Evolutionary conservation across 2,329 filamentous ascomycete species (phyloP), one percentile per base, ranked within the genome.

Genomic region (Mycocentrospora acerina): DNA sequence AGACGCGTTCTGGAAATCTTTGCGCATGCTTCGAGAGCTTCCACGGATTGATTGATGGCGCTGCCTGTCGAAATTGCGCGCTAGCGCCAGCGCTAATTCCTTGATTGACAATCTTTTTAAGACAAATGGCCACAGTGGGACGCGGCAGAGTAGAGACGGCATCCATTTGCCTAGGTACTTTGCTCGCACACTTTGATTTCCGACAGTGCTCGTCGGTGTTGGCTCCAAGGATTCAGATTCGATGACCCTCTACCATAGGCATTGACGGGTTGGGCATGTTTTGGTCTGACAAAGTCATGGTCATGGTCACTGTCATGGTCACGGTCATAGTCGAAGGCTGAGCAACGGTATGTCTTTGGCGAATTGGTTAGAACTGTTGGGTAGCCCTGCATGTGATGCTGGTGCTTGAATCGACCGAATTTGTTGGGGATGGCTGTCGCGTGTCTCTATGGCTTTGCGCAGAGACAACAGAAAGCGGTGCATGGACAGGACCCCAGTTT

Each of bases 151-250:
- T 29, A 34, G 41, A 27, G 12, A 44, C 24, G 31, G 36, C 28
- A n/a, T n/a, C n/a, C n/a, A n/a, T n/a, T n/a, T n/a, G n/a, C n/a
- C n/a, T n/a, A n/a, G n/a, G n/a, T n/a, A n/a, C n/a, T n/a, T n/a
- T n/a, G n/a, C n/a, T n/a, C n/a, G 37, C 19, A 12, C 31, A 34
- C 40, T 42, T 35, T 17, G 43, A 37, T 24, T 31, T 39, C 46
- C 33, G 19, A 40, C 40, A 19, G 32, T 25, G 25, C 35, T 30
- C 28, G 32, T 37, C 52, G 53, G 55, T 29, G 24, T 27, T 43
- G 33, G 37, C 53, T 57, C 59, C 53, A 53, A 29, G 45, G 43
- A 39, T 40, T 42, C 41, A 48, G 51, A 58, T 56, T 61, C 51
- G 54, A 57, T 42, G 32, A 38, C 22, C 24, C 44, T 36, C 35